phyloP scores from a whole-genome alignment of 148 eudicot species.

The Silene latifolia region DNA sequence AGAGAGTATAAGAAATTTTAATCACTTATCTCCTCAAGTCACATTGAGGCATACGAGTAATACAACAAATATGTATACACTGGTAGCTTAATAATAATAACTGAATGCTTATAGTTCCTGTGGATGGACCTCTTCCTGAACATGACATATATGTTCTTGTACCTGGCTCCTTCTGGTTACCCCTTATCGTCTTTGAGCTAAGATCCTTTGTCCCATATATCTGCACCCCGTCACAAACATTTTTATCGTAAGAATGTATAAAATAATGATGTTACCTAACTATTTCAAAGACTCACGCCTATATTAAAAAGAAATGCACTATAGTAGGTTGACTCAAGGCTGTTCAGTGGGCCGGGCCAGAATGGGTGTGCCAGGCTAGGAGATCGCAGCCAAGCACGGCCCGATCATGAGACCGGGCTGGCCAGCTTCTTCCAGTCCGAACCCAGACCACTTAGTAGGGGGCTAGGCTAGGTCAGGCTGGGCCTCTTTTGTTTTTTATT shows the following conservation, averaged over 20 bases:
- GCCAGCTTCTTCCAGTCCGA: too few relatives aligned
- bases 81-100: not conserved
- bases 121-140: constrained; percentile 6
- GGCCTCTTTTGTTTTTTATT: too few relatives aligned
- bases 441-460: too few relatives aligned
- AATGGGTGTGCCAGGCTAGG: too few relatives aligned
- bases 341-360: too few relatives aligned
- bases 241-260: not conserved
- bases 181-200: constrained; percentile 10
- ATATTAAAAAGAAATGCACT: too few relatives aligned
- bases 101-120: not conserved
- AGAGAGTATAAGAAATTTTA: not conserved
- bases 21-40: not conserved
- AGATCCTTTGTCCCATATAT: constrained; percentile 13
- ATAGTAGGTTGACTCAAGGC: too few relatives aligned
- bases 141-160: not conserved
- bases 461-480: too few relatives aligned
- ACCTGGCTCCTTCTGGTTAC: not conserved
- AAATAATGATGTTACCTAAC: not conserved
- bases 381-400: too few relatives aligned
- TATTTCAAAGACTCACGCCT: not conserved
- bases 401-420: too few relatives aligned
- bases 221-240: constrained; percentile 13
- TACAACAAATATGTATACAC: not conserved
- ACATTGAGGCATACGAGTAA: not conserved